Evolutionary conservation across 2,329 filamentous ascomycete species (phyloP), one percentile per base, ranked within the genome.

Genomic region (Alternaria arborescens): DNA sequence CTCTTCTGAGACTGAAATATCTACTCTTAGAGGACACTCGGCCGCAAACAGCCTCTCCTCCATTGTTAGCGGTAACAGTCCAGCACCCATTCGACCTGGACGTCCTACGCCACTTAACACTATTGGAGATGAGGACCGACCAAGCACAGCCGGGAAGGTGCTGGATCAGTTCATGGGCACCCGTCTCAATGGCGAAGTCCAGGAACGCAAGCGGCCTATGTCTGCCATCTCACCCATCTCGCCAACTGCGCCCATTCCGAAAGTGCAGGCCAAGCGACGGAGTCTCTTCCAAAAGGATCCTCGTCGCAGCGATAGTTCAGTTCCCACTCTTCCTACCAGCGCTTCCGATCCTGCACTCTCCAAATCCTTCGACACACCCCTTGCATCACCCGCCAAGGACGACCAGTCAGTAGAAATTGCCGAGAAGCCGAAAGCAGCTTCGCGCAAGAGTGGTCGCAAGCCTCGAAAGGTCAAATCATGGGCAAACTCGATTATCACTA

Each of bases 1-100:
- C 14, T 97, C 93, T 1, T 94, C 89, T 20, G 93, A 95, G 75
- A 93, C 92, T 0, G 90, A 92, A 3, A 81, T 88, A 55, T 84
- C 84, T 1, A 93, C 91, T 0, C 85, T 89, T 18, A 86, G 88
- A 41, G 87, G 88, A 5, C 92, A 94, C 75, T 92, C 89, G 2
- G 84, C 92, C 34, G 91, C 91, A 26, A 91, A 90, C 58, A 96
- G 91, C 77, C 88, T 95, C 47, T 93, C 91, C 5, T 96, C 92
- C 0, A 83, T 94, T 42, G 82, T 91, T 5, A 92, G 91, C 52
- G 75, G 84, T 11, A 85, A 84, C 12, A 84, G 80, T 63, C 81
- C 82, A 22, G 76, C 78, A 10, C 77, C 80, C 16, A 69, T 78
- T 79, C 79, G 78, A 78, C 79, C 76, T 63, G 77, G 65, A 14